phyloP scores from a whole-genome alignment of 768 basidiomycete genomes.

The Tricholoma sp. region DNA sequence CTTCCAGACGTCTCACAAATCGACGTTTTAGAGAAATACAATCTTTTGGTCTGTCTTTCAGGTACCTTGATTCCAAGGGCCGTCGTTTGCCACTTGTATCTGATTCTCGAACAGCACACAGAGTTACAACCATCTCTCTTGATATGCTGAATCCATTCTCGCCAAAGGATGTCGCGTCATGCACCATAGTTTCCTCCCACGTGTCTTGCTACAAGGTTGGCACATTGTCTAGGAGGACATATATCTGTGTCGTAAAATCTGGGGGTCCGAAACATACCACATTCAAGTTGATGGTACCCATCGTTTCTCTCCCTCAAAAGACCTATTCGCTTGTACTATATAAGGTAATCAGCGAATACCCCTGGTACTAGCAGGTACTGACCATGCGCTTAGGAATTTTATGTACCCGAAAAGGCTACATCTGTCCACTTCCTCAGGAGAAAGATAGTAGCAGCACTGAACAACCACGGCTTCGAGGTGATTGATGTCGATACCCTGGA shows the following conservation, averaged over 20 bases:
- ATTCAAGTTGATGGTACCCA: conserved; percentile 11
- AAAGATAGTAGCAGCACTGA: conserved; percentile 14
- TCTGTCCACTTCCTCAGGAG: conserved; percentile 70
- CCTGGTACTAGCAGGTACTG: not conserved
- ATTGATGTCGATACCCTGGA: conserved; percentile 66
- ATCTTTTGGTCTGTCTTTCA: conserved; percentile 70
- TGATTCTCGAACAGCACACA: conserved; percentile 2
- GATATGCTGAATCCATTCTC: not conserved
- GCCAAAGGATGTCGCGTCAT: conserved; percentile 2
- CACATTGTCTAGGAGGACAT: conserved; percentile 39
- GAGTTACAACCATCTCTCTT: conserved; percentile 7
- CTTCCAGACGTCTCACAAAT: conserved; percentile 54
- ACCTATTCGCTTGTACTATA: not conserved
- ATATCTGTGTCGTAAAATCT: conserved; percentile 42
- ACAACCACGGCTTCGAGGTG: conserved; percentile 15
- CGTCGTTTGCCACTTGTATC: not conserved
- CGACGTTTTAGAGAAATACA: conserved; percentile 71
- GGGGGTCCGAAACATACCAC: conserved; percentile 41
- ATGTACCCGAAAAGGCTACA: conserved; percentile 72
- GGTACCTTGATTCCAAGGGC: conserved; percentile 28
- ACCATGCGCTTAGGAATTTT: conserved; percentile 54
- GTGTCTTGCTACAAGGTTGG: conserved; percentile 29
- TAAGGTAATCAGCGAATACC: conserved; percentile 4
- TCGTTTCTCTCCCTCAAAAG: not conserved
- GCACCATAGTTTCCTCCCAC: conserved; percentile 10